Conservation (phyloP, 2,329 filamentous ascomycete genomes). For the Phoma sp. region DNA sequence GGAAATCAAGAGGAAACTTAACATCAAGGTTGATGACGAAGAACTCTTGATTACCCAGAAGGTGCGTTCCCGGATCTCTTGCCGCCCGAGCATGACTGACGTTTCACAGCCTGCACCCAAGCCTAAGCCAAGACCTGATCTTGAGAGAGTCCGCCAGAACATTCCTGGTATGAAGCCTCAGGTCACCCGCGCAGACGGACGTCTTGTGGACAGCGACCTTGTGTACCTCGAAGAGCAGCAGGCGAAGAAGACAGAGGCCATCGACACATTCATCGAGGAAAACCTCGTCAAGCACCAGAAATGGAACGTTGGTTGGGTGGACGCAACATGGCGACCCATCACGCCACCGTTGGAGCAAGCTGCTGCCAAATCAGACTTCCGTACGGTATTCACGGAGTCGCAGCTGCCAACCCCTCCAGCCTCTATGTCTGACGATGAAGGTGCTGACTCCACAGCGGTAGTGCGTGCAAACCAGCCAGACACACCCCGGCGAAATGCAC, state of each 20-base stretch:
- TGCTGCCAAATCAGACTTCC: slow-evolving; percentile 46
- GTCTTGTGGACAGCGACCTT: slow-evolving; percentile 77
- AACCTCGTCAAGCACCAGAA: slow-evolving; percentile 87
- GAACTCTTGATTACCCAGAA: slow-evolving; percentile 86
- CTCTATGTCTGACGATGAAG: slow-evolving; percentile 52
- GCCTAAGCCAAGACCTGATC: slow-evolving; percentile 64
- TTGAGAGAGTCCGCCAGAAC: slow-evolving; percentile 67
- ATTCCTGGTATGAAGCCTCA: slow-evolving; percentile 62
- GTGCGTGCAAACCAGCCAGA: slow-evolving; percentile 40
- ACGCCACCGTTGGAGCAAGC: slow-evolving; percentile 71
- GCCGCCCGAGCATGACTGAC: slow-evolving; percentile 29
- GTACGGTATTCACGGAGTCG: slow-evolving; percentile 46
- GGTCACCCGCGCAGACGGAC: slow-evolving; percentile 68
- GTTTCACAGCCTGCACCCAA: slow-evolving; percentile 44
- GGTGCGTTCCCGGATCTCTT: slow-evolving; percentile 58
- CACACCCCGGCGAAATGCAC: slow-evolving; percentile 32
- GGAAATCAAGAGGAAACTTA: slow-evolving; percentile 84
- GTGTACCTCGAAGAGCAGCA: slow-evolving; percentile 76
- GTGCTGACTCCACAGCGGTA: slow-evolving; percentile 47
- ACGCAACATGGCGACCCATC: slow-evolving; percentile 84
- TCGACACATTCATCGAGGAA: slow-evolving; percentile 81
- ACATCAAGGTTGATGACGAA: slow-evolving; percentile 91
- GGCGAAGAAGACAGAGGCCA: slow-evolving; percentile 80
- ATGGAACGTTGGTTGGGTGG: slow-evolving; percentile 90
- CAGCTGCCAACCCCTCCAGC: slow-evolving; percentile 56